Evolutionary conservation across 495 filamentous ascomycete species (phyloP).

Genomic region (Lepidopterella palustris): DNA sequence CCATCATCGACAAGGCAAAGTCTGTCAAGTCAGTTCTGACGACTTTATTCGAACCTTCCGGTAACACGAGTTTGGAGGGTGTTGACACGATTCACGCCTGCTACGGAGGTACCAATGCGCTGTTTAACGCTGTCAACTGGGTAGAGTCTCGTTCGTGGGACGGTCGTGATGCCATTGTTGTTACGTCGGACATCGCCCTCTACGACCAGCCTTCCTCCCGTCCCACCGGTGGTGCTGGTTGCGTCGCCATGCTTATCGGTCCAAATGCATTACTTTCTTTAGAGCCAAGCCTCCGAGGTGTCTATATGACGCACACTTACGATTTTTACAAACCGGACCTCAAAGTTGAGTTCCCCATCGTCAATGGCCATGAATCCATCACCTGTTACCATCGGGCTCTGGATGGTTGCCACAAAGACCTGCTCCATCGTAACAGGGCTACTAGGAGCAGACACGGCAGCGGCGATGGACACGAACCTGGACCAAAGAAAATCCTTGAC

Average conservation of each 20-base stretch:
- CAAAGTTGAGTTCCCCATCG: constrained; percentile 94
- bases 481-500: constrained; percentile 65
- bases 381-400: constrained; percentile 94
- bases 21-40: constrained; percentile 98
- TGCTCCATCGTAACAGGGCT: constrained; percentile 77
- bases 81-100: constrained; percentile 96
- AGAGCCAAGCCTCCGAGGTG: constrained; percentile 86
- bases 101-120: constrained; percentile 95
- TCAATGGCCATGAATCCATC: constrained; percentile 93
- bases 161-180: constrained; percentile 86
- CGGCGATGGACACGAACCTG: constrained; percentile 50
- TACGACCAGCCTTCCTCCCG: constrained; percentile 95
- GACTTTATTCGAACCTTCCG: constrained; percentile 84
- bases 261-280: constrained; percentile 86
- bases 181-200: constrained; percentile 94
- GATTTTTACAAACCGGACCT: constrained; percentile 99
- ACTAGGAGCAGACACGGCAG: constrained; percentile 54
- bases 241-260: constrained; percentile 89
- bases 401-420: constrained; percentile 92
- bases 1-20: constrained; percentile 98
- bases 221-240: constrained; percentile 92
- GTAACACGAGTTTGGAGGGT: constrained; percentile 90
- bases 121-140: constrained; percentile 98
- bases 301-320: constrained; percentile 91
- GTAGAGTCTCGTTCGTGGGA: constrained; percentile 97